A percentile compares a stretch with the other conserved stretches of the same genome.
These are phyloP conservation scores for Macrolepiota fuliginosa DNA, from an alignment of 768 basidiomycete genomes.

Conservation along the genomic window DNA sequence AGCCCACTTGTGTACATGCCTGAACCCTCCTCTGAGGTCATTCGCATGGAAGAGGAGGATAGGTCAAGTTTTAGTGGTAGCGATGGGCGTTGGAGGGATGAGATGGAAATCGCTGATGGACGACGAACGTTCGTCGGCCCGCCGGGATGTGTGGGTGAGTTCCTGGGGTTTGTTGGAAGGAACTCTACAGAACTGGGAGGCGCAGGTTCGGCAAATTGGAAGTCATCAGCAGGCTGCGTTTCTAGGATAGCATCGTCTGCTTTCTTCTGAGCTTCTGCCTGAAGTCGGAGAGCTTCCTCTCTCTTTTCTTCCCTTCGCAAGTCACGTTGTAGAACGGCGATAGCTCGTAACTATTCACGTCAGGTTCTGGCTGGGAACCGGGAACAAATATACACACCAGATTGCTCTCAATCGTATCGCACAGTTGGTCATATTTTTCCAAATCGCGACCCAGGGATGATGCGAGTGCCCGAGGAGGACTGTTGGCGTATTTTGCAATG, in stretches of 20 bases:
- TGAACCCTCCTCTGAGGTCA: conserved; percentile 65
- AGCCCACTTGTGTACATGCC: conserved; percentile 57
- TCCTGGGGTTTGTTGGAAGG: conserved; percentile 19
- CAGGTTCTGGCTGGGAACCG: conserved; percentile 1
- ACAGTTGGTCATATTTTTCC: conserved; percentile 77
- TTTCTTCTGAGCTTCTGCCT: conserved; percentile 25
- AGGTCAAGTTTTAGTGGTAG: conserved; percentile 80
- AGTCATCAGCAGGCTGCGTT: background rate
- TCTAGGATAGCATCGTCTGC: conserved; percentile 25
- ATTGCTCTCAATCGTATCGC: conserved; percentile 73
- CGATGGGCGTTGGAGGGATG: conserved; percentile 70
- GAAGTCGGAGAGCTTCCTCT: conserved; percentile 6
- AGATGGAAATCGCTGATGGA: conserved; percentile 76
- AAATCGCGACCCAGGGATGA: conserved; percentile 68
- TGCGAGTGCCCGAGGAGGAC: conserved; percentile 65
- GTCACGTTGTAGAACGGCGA: conserved; percentile 71
- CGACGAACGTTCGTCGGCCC: conserved; percentile 40
- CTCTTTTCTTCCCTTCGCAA: conserved; percentile 54
- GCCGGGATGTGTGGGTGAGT: conserved; percentile 31
- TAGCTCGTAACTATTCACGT: conserved; percentile 58
- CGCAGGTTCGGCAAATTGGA: conserved; percentile 8
- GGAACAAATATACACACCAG: conserved; percentile 42
- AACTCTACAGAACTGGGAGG: conserved; percentile 19
- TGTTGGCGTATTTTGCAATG: conserved; percentile 52
- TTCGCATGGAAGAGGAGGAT: conserved; percentile 63